phyloP scores from a whole-genome alignment of 1,139 yeast genomes.

The Yamadazyma membranifaciens region DNA sequence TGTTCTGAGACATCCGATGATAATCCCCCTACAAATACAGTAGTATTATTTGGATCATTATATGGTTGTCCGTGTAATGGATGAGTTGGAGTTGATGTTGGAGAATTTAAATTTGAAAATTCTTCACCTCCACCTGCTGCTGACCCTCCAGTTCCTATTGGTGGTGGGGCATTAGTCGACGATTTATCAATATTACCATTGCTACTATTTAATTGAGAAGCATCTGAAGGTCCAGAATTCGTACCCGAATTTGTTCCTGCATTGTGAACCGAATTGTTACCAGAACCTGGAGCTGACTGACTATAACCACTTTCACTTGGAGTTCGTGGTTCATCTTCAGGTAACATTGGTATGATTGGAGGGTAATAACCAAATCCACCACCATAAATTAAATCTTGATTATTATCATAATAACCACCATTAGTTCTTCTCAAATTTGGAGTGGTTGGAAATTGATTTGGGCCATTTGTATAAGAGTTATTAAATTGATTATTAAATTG shows the following conservation, averaged over 20 bases:
- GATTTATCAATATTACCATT: background rate
- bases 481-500: slow-evolving; percentile 1
- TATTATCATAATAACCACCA: slow-evolving; percentile 3
- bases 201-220: background rate
- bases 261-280: background rate
- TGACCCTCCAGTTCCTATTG: background rate
- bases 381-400: slow-evolving; percentile 2
- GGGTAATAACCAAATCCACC: slow-evolving; percentile 6
- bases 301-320: slow-evolving; percentile 10
- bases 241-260: background rate
- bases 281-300: slow-evolving; percentile 8
- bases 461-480: slow-evolving; percentile 1
- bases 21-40: slow-evolving; percentile 93
- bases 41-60: slow-evolving; percentile 80
- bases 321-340: slow-evolving; percentile 3
- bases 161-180: slow-evolving; percentile 2
- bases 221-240: background rate
- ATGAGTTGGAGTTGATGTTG: slow-evolving; percentile 2
- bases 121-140: slow-evolving; percentile 3
- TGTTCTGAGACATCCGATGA: slow-evolving; percentile 75
- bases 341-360: slow-evolving; percentile 4
- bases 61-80: slow-evolving; percentile 30
- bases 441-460: slow-evolving; percentile 1
- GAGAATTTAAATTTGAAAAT: slow-evolving; percentile 3
- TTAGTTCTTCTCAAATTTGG: slow-evolving; percentile 4